These are phyloP conservation scores for Limnanthes douglasii DNA, from an alignment of 345 rosid species.

Conservation along the genomic window DNA sequence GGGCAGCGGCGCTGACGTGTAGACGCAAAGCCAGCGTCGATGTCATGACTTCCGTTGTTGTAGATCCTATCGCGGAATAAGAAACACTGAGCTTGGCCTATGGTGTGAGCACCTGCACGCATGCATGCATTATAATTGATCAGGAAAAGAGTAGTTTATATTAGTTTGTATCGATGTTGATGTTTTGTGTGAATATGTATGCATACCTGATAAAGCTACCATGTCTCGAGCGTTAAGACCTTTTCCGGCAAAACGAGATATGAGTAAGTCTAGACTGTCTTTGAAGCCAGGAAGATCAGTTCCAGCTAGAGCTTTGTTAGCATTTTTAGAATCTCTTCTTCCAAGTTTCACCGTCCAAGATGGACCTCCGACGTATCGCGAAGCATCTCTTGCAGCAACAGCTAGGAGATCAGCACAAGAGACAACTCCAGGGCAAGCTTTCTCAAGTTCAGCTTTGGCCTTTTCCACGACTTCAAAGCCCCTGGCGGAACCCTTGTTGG, in stretches of 20 bases:
- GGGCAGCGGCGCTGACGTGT: constrained; percentile 30
- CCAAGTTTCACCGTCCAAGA: constrained; percentile 25
- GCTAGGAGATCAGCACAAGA: constrained; percentile 30
- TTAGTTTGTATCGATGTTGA: background rate
- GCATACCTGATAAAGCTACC: constrained; percentile 43
- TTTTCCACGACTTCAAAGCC: constrained; percentile 24
- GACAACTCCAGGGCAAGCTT: constrained; percentile 19
- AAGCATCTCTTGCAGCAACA: constrained; percentile 24
- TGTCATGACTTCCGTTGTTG: constrained; percentile 22
- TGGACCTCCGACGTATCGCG: constrained; percentile 33
- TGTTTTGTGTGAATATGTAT: no score
- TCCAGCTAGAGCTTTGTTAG: constrained; percentile 11
- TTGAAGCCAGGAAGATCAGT: constrained; percentile 27
- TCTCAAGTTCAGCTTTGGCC: constrained; percentile 22
- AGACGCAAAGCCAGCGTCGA: constrained; percentile 28
- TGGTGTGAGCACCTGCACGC: constrained; percentile 32
- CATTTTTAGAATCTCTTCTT: constrained; percentile 31
- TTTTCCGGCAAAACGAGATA: constrained; percentile 18
- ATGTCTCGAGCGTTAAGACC: constrained; percentile 39
- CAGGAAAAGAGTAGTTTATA: background rate
- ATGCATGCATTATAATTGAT: constrained; percentile 6
- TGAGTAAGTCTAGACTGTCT: constrained; percentile 20
- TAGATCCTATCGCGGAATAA: constrained; percentile 33
- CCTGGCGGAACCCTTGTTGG: constrained; percentile 12
- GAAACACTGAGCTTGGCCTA: constrained; percentile 38